phyloP scores from a whole-genome alignment of 208 protist species.

The Acanthamoeba triangularis region DNA sequence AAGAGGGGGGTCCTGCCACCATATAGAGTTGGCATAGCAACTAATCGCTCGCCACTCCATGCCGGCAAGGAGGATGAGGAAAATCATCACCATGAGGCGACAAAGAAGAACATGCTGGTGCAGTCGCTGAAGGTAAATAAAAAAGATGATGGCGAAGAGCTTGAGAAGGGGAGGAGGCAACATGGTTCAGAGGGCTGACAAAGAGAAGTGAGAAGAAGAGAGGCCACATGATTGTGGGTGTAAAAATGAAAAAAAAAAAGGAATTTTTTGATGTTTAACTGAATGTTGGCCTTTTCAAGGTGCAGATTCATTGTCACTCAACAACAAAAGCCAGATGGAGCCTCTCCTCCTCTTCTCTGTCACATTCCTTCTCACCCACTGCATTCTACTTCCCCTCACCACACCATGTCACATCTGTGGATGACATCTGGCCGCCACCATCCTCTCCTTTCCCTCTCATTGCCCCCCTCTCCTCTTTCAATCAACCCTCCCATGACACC shows the following conservation, averaged over 20 bases:
- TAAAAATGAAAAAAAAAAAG: not conserved
- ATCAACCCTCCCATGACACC: constrained; percentile 3
- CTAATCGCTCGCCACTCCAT: too few species aligned
- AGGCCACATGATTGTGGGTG: not conserved
- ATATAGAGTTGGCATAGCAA: too few species aligned
- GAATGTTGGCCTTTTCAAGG: not conserved
- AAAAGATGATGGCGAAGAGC: too few species aligned
- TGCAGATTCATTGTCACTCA: not conserved
- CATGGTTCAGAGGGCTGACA: not conserved
- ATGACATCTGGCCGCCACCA: not conserved
- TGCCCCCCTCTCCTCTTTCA: not conserved
- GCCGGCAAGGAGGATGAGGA: too few species aligned
- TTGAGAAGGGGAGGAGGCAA: too few species aligned
- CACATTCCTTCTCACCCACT: constrained; percentile 13
- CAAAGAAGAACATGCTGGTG: too few species aligned
- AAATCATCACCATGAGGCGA: too few species aligned
- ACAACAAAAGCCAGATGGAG: not conserved
- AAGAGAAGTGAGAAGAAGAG: not conserved
- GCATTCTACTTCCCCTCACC: not conserved
- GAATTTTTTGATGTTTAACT: not conserved
- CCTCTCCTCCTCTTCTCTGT: constrained; percentile 14
- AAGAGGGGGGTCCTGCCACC: too few species aligned
- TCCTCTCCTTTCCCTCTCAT: constrained; percentile 17
- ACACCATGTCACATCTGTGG: not conserved
- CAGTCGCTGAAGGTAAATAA: too few species aligned